Conservation (phyloP, 106 monocot genomes). For the Dendrobium nobile region DNA sequence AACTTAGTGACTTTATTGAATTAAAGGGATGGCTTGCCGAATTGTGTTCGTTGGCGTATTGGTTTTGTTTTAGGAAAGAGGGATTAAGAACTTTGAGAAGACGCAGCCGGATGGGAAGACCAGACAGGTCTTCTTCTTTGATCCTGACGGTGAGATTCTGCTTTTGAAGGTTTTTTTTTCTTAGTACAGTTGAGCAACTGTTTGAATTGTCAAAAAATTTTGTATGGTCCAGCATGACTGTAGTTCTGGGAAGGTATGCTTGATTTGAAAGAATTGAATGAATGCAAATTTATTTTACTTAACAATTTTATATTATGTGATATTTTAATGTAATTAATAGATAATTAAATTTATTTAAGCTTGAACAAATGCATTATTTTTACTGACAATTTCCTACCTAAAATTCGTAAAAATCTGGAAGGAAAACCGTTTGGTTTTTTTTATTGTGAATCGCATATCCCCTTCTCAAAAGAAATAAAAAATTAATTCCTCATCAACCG, state of each 20-base stretch:
- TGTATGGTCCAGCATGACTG: background rate
- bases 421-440: too few relatives aligned
- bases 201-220: background rate
- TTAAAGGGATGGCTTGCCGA: background rate
- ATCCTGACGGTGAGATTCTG: conserved; percentile 62
- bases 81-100: conserved; percentile 53
- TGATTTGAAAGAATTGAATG: too few relatives aligned
- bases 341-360: too few relatives aligned
- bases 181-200: background rate
- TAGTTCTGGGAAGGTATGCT: background rate
- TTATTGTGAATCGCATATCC: too few relatives aligned
- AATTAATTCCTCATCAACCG: too few relatives aligned
- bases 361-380: too few relatives aligned
- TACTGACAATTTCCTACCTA: too few relatives aligned
- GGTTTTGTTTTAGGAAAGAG: conserved; percentile 31
- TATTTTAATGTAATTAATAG: too few relatives aligned
- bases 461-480: too few relatives aligned
- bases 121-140: conserved; percentile 91
- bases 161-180: background rate
- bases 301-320: too few relatives aligned
- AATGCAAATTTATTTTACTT: too few relatives aligned
- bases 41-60: background rate
- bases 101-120: conserved; percentile 78
- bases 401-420: too few relatives aligned
- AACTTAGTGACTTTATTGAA: background rate